phyloP scores from a whole-genome alignment of 164 flowering plant species.

The Aristolochia fimbriata region DNA sequence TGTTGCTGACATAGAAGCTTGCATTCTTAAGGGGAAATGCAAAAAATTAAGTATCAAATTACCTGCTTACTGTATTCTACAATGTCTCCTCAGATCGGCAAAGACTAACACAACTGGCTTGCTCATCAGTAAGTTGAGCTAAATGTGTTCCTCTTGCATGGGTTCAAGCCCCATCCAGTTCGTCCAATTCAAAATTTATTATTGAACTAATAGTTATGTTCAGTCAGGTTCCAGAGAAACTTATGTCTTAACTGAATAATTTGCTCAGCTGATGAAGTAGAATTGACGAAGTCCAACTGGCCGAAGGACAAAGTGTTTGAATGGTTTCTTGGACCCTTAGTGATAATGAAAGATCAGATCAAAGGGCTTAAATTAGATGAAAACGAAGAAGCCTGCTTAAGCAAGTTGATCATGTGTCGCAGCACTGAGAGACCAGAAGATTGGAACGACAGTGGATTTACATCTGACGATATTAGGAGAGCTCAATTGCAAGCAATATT shows the following conservation, averaged over 20 bases:
- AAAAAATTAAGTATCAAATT: conserved; percentile 52
- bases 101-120: conserved; percentile 63
- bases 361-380: conserved; percentile 48
- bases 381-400: conserved; percentile 57
- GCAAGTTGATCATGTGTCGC: conserved; percentile 35
- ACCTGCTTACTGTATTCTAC: conserved; percentile 78
- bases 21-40: conserved; percentile 59
- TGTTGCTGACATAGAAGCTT: conserved; percentile 55
- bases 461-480: conserved; percentile 55
- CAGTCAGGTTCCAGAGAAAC: too few relatives aligned
- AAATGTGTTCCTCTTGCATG: not conserved
- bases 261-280: conserved; percentile 57
- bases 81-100: conserved; percentile 68
- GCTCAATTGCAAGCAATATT: conserved; percentile 85
- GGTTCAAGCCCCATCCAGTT: not conserved
- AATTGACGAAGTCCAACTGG: conserved; percentile 41
- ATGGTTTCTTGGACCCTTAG: conserved; percentile 74
- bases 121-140: conserved; percentile 47
- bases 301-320: conserved; percentile 70
- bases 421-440: conserved; percentile 63
- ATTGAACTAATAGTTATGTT: too few relatives aligned
- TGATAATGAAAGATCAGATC: conserved; percentile 83
- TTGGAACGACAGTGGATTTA: conserved; percentile 57
- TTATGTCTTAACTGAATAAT: not conserved
- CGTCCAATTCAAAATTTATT: too few relatives aligned